Evolutionary conservation across 257 asterid genomes (phyloP).

Genomic region (Rubia yunnanensis): DNA sequence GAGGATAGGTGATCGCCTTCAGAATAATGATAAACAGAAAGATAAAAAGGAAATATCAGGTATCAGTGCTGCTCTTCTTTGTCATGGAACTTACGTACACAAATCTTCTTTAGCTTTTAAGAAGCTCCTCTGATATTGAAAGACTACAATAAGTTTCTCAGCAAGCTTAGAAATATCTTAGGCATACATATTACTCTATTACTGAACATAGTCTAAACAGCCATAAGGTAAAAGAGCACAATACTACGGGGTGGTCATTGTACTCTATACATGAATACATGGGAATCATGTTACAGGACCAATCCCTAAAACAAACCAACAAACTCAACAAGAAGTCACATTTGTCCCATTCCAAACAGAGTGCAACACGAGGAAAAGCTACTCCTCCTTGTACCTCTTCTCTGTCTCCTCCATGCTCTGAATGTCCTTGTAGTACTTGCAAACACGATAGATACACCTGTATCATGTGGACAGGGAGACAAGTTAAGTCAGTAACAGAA

Average conservation of each 20-base stretch:
- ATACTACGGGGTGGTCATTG: background rate
- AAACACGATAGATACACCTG: conserved; percentile 76
- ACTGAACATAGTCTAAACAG: background rate
- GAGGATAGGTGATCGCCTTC: too few species aligned
- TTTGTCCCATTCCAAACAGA: background rate
- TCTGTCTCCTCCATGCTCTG: conserved; percentile 63
- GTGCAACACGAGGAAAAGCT: conserved; percentile 14
- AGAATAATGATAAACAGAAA: too few species aligned
- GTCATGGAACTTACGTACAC: too few species aligned
- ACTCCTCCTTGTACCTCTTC: conserved; percentile 81
- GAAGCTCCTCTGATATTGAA: background rate
- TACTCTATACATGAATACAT: background rate
- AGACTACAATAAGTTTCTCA: too few species aligned
- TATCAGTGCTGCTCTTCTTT: background rate
- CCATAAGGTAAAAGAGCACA: too few species aligned
- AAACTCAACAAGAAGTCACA: background rate
- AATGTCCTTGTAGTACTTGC: conserved; percentile 60
- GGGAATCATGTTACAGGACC: background rate
- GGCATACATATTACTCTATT: background rate
- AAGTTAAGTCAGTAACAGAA: background rate
- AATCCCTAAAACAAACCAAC: background rate
- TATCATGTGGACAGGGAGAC: conserved; percentile 5
- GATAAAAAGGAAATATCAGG: background rate
- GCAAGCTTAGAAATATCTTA: background rate
- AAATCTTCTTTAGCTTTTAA: background rate